Conservation (phyloP, 768 basidiomycete species). For the Mycena alexandri region DNA sequence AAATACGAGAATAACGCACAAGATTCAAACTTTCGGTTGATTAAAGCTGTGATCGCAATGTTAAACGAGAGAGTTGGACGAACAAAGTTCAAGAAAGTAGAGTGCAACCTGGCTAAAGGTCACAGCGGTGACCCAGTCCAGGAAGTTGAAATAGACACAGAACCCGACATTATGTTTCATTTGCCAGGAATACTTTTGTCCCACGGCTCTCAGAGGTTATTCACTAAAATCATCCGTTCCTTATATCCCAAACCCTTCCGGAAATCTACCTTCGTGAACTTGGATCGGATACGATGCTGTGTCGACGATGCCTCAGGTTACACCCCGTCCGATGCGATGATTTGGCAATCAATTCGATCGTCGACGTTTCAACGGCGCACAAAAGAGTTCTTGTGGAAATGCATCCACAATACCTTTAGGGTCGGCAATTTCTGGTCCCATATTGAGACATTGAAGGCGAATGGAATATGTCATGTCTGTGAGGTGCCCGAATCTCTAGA, state of each 20-base stretch:
- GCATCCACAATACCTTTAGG: too few relatives aligned
- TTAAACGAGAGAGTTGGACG: neutral
- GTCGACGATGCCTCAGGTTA: too few relatives aligned
- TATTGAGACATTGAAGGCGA: too few relatives aligned
- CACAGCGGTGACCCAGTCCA: too few relatives aligned
- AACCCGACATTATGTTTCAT: too few relatives aligned
- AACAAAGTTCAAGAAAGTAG: neutral
- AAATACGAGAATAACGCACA: neutral
- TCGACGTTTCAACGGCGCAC: too few relatives aligned
- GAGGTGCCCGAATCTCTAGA: too few relatives aligned
- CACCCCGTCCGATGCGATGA: neutral
- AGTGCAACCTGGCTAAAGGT: neutral
- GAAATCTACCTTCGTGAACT: neutral
- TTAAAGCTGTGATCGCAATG: neutral
- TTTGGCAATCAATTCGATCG: too few relatives aligned
- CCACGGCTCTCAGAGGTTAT: neutral
- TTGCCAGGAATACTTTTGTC: neutral
- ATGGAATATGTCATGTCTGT: too few relatives aligned
- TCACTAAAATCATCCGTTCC: neutral
- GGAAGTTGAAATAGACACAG: too few relatives aligned
- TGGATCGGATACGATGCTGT: neutral
- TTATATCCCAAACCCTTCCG: neutral
- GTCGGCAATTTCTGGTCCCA: too few relatives aligned
- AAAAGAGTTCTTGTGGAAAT: too few relatives aligned
- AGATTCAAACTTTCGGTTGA: neutral